A percentile compares a stretch with the other conserved stretches of the same genome.
phyloP scores from a whole-genome alignment of 2,329 filamentous ascomycete genomes.

The Alternaria brassicicola region DNA sequence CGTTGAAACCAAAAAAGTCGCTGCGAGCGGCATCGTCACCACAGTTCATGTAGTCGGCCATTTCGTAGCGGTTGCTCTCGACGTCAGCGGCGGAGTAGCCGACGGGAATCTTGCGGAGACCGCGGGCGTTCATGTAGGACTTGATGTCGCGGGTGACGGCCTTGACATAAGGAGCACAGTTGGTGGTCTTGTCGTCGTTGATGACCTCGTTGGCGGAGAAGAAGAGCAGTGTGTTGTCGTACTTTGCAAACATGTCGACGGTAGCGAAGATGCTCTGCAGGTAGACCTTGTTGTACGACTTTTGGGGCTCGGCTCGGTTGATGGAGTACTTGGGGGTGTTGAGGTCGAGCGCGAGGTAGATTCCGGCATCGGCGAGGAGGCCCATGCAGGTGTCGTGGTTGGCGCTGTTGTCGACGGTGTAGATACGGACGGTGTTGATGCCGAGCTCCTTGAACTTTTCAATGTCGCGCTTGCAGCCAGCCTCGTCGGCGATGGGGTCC shows the following conservation, averaged over 20 bases:
- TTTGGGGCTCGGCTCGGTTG: slow-evolving; percentile 73
- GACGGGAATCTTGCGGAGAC: slow-evolving; percentile 72
- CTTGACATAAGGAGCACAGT: slow-evolving; percentile 71
- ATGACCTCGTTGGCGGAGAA: slow-evolving; percentile 83
- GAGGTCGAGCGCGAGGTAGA: slow-evolving; percentile 90
- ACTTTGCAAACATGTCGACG: slow-evolving; percentile 80
- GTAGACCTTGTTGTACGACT: slow-evolving; percentile 86
- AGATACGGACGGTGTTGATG: slow-evolving; percentile 90
- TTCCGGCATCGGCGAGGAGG: slow-evolving; percentile 78
- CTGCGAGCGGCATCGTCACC: slow-evolving; percentile 81
- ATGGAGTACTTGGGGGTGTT: slow-evolving; percentile 91
- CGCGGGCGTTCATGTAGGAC: slow-evolving; percentile 76
- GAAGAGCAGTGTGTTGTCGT: slow-evolving; percentile 85
- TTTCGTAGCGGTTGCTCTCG: slow-evolving; percentile 81
- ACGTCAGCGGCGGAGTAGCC: slow-evolving; percentile 88
- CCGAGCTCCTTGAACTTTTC: slow-evolving; percentile 81
- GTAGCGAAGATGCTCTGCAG: slow-evolving; percentile 87
- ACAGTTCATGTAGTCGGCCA: slow-evolving; percentile 93
- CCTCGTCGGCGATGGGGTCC: slow-evolving; percentile 77
- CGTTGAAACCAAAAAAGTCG: slow-evolving; percentile 90
- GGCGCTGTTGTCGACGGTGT: slow-evolving; percentile 85
- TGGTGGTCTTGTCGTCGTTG: slow-evolving; percentile 66
- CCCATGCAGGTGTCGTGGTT: slow-evolving; percentile 87
- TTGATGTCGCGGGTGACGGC: slow-evolving; percentile 81
- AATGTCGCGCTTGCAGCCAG: slow-evolving; percentile 79